phyloP scores from a whole-genome alignment of 441 rosid genomes.

The Gossypium schwendimanii region DNA sequence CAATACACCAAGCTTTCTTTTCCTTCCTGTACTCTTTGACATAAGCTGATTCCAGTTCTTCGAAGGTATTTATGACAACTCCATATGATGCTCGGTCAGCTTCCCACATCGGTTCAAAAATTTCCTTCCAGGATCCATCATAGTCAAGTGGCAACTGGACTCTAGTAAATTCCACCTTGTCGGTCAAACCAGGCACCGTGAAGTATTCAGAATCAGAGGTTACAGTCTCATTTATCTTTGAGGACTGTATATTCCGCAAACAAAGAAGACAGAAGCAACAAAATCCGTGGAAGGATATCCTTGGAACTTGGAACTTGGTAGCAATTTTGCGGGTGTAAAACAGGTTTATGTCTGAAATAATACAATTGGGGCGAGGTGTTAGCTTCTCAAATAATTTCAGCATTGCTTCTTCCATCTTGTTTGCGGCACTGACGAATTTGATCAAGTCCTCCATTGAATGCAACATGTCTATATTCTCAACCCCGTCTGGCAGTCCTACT shows the following conservation, averaged over 20 bases:
- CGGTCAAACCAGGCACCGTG: constrained; percentile 24
- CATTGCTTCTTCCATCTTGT: constrained; percentile 14
- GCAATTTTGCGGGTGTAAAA: constrained; percentile 24
- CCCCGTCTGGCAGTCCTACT: constrained; percentile 31
- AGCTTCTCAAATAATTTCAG: constrained; percentile 18
- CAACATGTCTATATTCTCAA: constrained; percentile 36
- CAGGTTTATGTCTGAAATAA: constrained; percentile 26
- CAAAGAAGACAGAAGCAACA: constrained; percentile 21
- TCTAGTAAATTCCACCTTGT: constrained; percentile 4
- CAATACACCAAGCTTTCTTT: constrained; percentile 28
- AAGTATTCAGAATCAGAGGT: constrained; percentile 19
- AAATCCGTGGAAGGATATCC: constrained; percentile 27
- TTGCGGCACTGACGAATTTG: constrained; percentile 17
- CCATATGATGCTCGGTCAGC: constrained; percentile 23
- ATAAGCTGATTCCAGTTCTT: constrained; percentile 31
- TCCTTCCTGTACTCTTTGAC: constrained; percentile 17
- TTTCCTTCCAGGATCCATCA: neutral
- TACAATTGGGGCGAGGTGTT: constrained; percentile 26
- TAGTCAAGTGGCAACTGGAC: neutral
- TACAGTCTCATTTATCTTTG: constrained; percentile 10
- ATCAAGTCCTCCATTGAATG: neutral
- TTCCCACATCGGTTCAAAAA: neutral
- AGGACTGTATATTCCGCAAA: neutral
- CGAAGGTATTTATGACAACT: constrained; percentile 28
- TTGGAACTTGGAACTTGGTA: constrained; percentile 23